Percentiles rank a stretch among this genome's conserved stretches.
Conservation (phyloP, 257 asterid genomes). For the Nicotiana obtusifolia region DNA sequence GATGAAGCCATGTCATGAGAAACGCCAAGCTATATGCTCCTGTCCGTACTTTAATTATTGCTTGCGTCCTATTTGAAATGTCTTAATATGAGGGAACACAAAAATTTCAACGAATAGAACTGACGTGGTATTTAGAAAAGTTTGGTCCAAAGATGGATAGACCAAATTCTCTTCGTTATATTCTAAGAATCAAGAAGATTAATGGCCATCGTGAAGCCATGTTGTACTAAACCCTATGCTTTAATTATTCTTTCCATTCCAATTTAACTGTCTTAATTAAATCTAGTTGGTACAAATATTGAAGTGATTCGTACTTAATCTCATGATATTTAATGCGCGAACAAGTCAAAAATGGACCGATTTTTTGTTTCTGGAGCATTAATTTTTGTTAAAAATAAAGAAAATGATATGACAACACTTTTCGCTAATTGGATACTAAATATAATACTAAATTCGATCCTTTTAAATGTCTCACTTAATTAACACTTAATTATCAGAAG, state of each 20-base stretch:
- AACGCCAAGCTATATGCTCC: not conserved
- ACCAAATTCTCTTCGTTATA: not conserved
- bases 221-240: not conserved
- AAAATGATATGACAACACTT: not conserved
- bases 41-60: not conserved
- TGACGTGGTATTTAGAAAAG: not conserved
- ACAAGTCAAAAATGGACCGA: not conserved
- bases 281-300: not conserved
- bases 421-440: not conserved
- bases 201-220: slow-evolving; percentile 8
- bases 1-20: not conserved
- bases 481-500: not conserved
- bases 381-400: not conserved
- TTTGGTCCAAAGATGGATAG: not conserved
- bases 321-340: not conserved
- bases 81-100: not conserved
- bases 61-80: not conserved
- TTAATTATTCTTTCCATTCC: not conserved
- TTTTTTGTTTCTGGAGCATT: not conserved
- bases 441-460: not conserved
- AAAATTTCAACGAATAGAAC: not conserved
- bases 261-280: not conserved
- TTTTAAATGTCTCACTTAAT: not conserved
- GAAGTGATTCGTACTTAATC: not conserved
- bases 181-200: not conserved